A percentile compares a stretch with the other conserved stretches of the same genome.
phyloP scores from a whole-genome alignment of 768 basidiomycete species.

The Naganishia kalamii region DNA sequence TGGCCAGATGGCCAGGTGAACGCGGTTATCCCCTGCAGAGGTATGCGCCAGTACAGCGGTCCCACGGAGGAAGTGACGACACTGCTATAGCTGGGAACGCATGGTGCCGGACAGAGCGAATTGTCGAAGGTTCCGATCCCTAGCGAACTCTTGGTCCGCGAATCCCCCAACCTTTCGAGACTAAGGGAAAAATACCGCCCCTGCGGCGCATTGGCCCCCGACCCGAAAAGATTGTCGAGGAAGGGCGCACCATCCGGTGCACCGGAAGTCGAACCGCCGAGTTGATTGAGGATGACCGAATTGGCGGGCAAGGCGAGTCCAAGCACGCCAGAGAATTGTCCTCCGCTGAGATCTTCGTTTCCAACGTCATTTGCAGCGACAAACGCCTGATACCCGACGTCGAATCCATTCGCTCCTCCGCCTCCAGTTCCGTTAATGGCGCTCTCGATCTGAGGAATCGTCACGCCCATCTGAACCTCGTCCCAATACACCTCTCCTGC shows the following conservation, averaged over 20 bases:
- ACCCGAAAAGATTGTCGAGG: conserved; percentile 44
- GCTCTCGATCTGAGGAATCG: conserved; percentile 10
- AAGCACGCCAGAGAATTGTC: conserved; percentile 39
- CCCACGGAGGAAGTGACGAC: conserved; percentile 32
- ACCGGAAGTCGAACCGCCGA: conserved; percentile 39
- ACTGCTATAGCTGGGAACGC: conserved; percentile 34
- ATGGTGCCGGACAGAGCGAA: conserved; percentile 35
- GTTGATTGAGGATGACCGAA: conserved; percentile 36
- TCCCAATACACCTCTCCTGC: conserved; percentile 43
- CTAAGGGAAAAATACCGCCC: conserved; percentile 39
- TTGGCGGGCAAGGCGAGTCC: conserved; percentile 42
- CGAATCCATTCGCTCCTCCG: conserved; percentile 28
- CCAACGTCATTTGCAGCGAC: conserved; percentile 34
- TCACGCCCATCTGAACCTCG: conserved; percentile 34
- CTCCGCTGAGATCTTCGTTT: conserved; percentile 38
- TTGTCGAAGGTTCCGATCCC: conserved; percentile 34
- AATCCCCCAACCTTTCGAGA: conserved; percentile 41
- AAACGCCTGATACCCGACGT: conserved; percentile 43
- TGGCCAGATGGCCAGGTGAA: conserved; percentile 6
- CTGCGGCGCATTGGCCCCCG: conserved; percentile 35
- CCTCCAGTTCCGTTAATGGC: conserved; percentile 20
- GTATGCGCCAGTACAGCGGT: conserved; percentile 39
- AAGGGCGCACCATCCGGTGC: conserved; percentile 45
- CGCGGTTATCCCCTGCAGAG: conserved; percentile 30
- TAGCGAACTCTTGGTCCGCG: conserved; percentile 35